Evolutionary conservation across 2,329 filamentous ascomycete species (phyloP), one percentile per base, ranked within the genome.

Genomic region (Tolypocladium endophyticum): DNA sequence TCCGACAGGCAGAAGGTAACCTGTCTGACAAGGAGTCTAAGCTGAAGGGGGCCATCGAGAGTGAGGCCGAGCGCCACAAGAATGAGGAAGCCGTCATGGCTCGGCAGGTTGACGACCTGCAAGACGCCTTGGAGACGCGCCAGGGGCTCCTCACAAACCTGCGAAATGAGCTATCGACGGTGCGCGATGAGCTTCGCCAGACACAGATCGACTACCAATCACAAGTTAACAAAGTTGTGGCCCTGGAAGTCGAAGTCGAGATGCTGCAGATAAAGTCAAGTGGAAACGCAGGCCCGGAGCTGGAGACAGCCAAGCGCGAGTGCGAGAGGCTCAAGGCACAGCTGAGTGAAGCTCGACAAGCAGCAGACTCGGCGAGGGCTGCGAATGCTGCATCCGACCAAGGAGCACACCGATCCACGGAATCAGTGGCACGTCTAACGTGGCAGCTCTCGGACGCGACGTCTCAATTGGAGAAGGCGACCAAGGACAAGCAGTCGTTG

Each of bases 241-340:
- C 81, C 9, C 71, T 92, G 25, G 87, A 92, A 68, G 88, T 92
- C 64, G 89, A 92, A 69, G 79, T 91, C n/a, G 86, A 90, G 58
- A 83, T 90, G 35, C 74, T 92, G 18, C 87, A 91, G 69, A 67
- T 59, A 38, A 70, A 58, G 41, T 39, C 58, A 39, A 30, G 43
- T 39, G 47, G 43, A 6, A 43, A 35, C 20, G 55, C 38, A 16
- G 61, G 55, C 33, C 61, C 57, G 12, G 60, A 63, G 54, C 63
- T 59, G 64, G 62, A 64, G 41, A 64, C 60, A 54, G 60, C 63
- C 39, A 63, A 60, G 59, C 58, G 62, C 9, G 70, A 73, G 60
- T 67, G 69, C 52, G 69, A 70, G 30, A 64, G 58, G 33, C 63
- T 71, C 9, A 65, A 61, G 4, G 60, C 72, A 39, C 77, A 84